Conservation (phyloP, 495 filamentous ascomycete species). For the Massariosphaeria phaeospora region DNA sequence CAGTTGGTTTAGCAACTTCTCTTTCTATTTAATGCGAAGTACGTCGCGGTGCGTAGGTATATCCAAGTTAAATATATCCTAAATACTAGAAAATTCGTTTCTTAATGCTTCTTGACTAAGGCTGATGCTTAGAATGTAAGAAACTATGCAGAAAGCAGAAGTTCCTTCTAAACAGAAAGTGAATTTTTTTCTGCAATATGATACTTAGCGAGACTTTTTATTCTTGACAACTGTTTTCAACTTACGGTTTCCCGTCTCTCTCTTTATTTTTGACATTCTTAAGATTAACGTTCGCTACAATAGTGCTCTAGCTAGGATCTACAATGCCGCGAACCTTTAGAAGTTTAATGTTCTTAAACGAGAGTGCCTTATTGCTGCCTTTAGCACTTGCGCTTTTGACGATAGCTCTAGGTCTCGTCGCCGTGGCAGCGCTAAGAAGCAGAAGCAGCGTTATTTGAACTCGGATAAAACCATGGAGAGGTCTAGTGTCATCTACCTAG, state of each 20-base stretch:
- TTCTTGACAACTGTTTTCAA: background rate
- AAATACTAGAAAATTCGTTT: conserved; percentile 12
- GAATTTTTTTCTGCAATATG: conserved; percentile 30
- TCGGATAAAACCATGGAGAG: no score
- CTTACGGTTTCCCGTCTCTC: conserved; percentile 11
- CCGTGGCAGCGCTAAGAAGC: no score
- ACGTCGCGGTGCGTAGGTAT: conserved; percentile 11
- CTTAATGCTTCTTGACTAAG: conserved; percentile 10
- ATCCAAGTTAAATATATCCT: conserved; percentile 23
- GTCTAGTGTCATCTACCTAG: no score
- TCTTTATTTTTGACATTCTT: conserved; percentile 21
- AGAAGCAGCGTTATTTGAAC: no score
- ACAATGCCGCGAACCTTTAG: background rate
- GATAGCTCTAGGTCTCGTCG: no score
- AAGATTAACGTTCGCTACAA: conserved; percentile 14
- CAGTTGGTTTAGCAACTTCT: conserved; percentile 13
- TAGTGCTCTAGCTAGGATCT: conserved; percentile 2
- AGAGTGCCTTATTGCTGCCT: no score
- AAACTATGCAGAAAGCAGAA: conserved; percentile 19
- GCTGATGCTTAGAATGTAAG: conserved; percentile 11
- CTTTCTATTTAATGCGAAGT: conserved; percentile 19
- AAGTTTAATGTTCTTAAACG: no score
- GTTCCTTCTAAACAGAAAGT: conserved; percentile 21
- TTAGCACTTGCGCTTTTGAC: no score
- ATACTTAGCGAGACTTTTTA: background rate